Evolutionary conservation across 2,329 filamentous ascomycete species (phyloP).

Genomic region (Calonectria pseudoturangicola): DNA sequence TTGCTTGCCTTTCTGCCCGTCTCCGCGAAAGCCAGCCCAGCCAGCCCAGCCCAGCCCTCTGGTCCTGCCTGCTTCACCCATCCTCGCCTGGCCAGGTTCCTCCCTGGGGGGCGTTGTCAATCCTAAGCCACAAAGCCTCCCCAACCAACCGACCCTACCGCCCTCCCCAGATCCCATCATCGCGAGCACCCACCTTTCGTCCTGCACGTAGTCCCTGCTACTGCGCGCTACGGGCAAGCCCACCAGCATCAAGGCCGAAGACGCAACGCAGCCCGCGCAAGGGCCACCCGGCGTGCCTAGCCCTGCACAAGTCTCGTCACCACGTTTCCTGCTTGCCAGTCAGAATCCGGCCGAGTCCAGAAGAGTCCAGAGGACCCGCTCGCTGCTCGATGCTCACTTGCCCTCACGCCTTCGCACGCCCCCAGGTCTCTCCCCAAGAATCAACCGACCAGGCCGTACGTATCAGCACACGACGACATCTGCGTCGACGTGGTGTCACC

Average conservation of each 20-base stretch:
- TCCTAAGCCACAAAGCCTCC: constrained; percentile 21
- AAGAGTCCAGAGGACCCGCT: constrained; percentile 1
- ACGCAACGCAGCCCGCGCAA: constrained; percentile 21
- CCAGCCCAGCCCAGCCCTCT: not conserved
- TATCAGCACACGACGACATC: constrained; percentile 27
- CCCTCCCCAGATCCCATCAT: constrained; percentile 35
- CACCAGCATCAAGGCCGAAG: constrained; percentile 23
- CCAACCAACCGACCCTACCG: constrained; percentile 26
- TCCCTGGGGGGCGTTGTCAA: constrained; percentile 14
- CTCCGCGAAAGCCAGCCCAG: not conserved
- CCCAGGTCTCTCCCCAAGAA: constrained; percentile 9
- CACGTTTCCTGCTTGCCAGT: constrained; percentile 25
- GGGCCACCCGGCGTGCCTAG: constrained; percentile 16
- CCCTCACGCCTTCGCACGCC: not conserved
- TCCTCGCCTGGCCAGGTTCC: not conserved
- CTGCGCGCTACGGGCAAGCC: constrained; percentile 19
- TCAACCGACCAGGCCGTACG: constrained; percentile 7
- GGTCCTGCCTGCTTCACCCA: not conserved
- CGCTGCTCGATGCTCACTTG: not conserved
- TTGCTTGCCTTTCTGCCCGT: not conserved
- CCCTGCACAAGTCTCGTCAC: constrained; percentile 28
- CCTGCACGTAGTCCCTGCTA: constrained; percentile 19
- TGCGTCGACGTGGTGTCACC: constrained; percentile 37
- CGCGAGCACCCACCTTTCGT: constrained; percentile 22
- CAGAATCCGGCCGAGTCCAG: constrained; percentile 26